phyloP scores from a whole-genome alignment of 2,329 filamentous ascomycete species.

The Tolypocladium ovalisporum region DNA sequence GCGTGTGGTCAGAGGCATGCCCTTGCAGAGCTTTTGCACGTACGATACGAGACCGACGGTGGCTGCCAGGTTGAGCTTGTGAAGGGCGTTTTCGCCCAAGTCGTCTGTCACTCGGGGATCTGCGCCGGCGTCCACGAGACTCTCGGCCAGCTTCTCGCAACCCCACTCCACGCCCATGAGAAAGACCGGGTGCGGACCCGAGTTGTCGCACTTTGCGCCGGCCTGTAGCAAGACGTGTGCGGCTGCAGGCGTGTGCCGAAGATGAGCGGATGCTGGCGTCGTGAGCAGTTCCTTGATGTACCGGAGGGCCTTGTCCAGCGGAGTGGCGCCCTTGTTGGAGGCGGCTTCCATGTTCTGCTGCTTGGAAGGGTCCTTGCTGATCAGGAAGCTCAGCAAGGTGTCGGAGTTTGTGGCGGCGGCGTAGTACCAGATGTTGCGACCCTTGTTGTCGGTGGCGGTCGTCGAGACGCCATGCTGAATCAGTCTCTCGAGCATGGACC shows the following conservation, averaged over 20 bases:
- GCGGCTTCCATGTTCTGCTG: conserved; percentile 13
- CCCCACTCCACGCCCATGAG: conserved; percentile 15
- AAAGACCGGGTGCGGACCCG: not conserved
- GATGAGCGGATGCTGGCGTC: not conserved
- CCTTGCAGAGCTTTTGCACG: conserved; percentile 12
- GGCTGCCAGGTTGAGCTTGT: conserved; percentile 15
- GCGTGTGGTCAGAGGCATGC: conserved; percentile 4
- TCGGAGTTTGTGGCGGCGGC: conserved; percentile 21
- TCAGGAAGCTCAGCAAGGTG: conserved; percentile 17
- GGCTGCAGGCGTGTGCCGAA: not conserved
- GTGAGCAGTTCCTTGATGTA: conserved; percentile 4
- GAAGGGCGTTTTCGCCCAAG: conserved; percentile 9
- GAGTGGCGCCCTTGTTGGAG: conserved; percentile 14
- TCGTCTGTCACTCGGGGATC: conserved; percentile 6
- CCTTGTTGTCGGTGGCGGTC: conserved; percentile 16
- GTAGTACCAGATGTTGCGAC: conserved; percentile 27
- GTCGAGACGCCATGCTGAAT: conserved; percentile 16
- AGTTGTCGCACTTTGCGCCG: not conserved
- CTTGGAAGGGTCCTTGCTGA: conserved; percentile 15
- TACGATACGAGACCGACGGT: conserved; percentile 9
- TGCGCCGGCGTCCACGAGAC: conserved; percentile 9
- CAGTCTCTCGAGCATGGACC: conserved; percentile 13
- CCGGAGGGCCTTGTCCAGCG: conserved; percentile 19
- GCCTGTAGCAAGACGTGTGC: not conserved
- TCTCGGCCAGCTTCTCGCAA: conserved; percentile 8